Percentiles rank a stretch among this genome's conserved stretches.
Conservation (phyloP, 768 basidiomycete species). For the Ephemerocybe angulata region DNA sequence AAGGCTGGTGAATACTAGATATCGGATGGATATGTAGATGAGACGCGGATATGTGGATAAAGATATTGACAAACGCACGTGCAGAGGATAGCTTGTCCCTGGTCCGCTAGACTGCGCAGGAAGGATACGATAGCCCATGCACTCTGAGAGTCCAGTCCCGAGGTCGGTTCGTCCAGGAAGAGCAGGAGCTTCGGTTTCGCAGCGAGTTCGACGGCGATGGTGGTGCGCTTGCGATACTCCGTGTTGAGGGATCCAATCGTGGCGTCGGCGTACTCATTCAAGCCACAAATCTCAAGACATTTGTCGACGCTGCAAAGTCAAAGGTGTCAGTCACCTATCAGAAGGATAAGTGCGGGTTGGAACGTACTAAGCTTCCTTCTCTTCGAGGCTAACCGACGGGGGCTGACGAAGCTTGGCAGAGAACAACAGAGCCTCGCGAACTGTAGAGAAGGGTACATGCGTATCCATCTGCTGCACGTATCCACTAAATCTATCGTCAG, state of each 20-base stretch:
- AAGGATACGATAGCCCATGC: slow-evolving; percentile 83
- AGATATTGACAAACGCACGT: slow-evolving; percentile 44
- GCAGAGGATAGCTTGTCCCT: slow-evolving; percentile 87
- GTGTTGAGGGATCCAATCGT: slow-evolving; percentile 62
- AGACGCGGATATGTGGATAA: neutral
- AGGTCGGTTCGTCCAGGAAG: slow-evolving; percentile 89
- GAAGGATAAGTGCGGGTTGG: neutral
- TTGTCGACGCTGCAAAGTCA: slow-evolving; percentile 34
- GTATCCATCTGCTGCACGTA: slow-evolving; percentile 87
- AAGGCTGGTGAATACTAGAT: slow-evolving; percentile 55
- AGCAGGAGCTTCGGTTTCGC: slow-evolving; percentile 83
- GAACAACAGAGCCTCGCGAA: slow-evolving; percentile 78
- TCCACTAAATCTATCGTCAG: slow-evolving; percentile 33
- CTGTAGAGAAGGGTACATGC: slow-evolving; percentile 70
- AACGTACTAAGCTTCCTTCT: slow-evolving; percentile 79
- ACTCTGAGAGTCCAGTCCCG: slow-evolving; percentile 83
- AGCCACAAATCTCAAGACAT: slow-evolving; percentile 61
- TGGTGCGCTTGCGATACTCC: slow-evolving; percentile 77
- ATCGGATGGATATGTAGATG: neutral
- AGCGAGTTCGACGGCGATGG: slow-evolving; percentile 85
- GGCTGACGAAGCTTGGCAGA: slow-evolving; percentile 83
- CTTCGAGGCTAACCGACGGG: slow-evolving; percentile 52
- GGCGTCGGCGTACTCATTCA: slow-evolving; percentile 60
- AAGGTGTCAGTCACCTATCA: neutral
- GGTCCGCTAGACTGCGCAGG: slow-evolving; percentile 69